Evolutionary conservation across 352 stramenopile genomes (phyloP).

Genomic region (Phytopythium chamaehyphon): DNA sequence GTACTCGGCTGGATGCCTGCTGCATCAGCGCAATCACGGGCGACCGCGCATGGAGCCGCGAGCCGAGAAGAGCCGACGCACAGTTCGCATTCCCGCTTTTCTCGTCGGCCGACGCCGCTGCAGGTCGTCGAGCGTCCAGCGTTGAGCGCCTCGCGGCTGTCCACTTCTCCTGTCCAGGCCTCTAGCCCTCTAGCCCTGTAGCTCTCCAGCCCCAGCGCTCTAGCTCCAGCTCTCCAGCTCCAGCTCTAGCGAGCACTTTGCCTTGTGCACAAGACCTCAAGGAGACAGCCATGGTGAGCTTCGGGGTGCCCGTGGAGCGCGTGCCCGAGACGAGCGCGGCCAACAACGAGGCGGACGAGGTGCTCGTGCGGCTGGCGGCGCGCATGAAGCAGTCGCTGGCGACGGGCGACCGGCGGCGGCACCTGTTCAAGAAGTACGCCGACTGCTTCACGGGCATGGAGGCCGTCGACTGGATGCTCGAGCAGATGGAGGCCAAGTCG

Average conservation of each 20-base stretch:
- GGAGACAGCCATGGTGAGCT: slow-evolving; percentile 7
- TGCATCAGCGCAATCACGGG: too few species aligned
- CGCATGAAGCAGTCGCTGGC: slow-evolving; percentile 80
- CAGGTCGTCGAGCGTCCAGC: too few species aligned
- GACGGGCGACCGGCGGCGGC: slow-evolving; percentile 60
- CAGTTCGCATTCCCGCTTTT: too few species aligned
- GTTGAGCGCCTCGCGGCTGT: too few species aligned
- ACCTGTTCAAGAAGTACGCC: slow-evolving; percentile 79
- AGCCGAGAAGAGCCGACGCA: too few species aligned
- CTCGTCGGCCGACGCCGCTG: too few species aligned
- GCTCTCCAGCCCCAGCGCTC: too few species aligned
- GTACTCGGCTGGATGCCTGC: too few species aligned
- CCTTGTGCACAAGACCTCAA: not conserved
- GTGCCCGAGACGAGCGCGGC: slow-evolving; percentile 36
- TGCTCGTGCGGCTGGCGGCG: slow-evolving; percentile 61
- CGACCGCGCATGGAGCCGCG: too few species aligned
- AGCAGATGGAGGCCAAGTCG: slow-evolving; percentile 82
- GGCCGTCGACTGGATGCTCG: slow-evolving; percentile 83
- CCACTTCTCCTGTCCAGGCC: too few species aligned
- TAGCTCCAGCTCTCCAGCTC: not conserved
- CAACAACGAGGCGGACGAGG: slow-evolving; percentile 59
- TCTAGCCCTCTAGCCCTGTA: too few species aligned
- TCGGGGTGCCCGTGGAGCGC: slow-evolving; percentile 31
- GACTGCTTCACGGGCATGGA: slow-evolving; percentile 86
- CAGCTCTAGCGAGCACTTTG: not conserved